Evolutionary conservation across 352 stramenopile genomes (phyloP), one percentile per base, ranked within the genome.

Genomic region (Aphanomyces euteiches): DNA sequence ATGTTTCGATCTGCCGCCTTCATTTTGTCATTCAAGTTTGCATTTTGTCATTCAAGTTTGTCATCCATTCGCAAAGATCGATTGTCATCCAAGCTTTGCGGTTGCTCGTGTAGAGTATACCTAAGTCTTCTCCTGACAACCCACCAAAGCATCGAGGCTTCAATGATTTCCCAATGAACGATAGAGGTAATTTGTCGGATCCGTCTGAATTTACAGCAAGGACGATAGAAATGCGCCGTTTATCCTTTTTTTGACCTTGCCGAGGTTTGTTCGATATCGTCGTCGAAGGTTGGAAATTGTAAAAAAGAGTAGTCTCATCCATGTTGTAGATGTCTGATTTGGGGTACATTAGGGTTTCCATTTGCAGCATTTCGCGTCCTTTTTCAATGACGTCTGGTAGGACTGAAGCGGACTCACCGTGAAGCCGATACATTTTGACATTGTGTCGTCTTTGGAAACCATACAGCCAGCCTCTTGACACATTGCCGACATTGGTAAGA

Each of bases 91-190:
- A 74, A 3, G 69, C 72, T 47, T 76, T 79, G 0, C 59, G 13
- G 39, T 57, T 79, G 67, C 58, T 72, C 1, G 43, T 50, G 61
- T 85, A 85, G 34, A 76, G 73, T n/a, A 76, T 38, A 34, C 79
- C 70, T 0, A 66, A 43, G n/a, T 73, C 60, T 6, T 3, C 2
- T 50, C 57, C 0, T 58, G 73, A 19, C 43, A 73, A 7, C 2
- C 3, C 40, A 1, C 58, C 72, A 48, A 84, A 81, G 4, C 71
- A 74, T 12, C 75, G 50, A 3, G 74, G 75, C 39, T 78, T 73
- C 58, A 75, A 71, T 2, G 75, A 45, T n/a, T 76, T 79, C 19
- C 75, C 77, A 47, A 81, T 77, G 48, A 81, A 78, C 36, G 81
- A 47, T 3, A 60, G 57, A 0, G 65, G 75, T 6, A 81, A 34